Percentiles rank a stretch among this genome's conserved stretches.
These are phyloP conservation scores for Biancaea sappan DNA, from an alignment of 306 rosid species.

Conservation along the genomic window DNA sequence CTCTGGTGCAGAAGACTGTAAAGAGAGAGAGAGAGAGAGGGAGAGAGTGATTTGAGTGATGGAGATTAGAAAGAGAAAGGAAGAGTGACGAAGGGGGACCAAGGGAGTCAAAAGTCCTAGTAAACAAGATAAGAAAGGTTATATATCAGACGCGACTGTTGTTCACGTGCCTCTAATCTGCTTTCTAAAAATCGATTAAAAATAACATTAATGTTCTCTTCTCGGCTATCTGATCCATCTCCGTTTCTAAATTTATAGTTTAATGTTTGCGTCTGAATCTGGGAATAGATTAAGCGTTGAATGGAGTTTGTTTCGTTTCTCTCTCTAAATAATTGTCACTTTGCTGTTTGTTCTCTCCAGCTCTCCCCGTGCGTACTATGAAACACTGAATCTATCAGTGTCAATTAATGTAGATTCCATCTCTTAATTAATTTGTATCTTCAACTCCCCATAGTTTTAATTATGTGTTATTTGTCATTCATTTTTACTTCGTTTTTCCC, in stretches of 20 bases:
- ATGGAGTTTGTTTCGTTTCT: neutral
- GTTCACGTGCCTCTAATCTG: neutral
- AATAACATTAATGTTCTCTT: neutral
- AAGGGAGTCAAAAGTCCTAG: slow-evolving; percentile 1
- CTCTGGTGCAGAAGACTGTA: neutral
- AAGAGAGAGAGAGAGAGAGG: neutral
- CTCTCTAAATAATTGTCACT: slow-evolving; percentile 3
- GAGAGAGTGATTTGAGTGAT: neutral
- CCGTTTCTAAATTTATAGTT: neutral
- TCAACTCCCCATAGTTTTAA: neutral
- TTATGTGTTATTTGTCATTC: neutral
- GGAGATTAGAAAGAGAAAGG: neutral
- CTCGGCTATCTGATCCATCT: neutral
- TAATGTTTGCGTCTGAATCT: neutral
- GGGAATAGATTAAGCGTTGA: neutral
- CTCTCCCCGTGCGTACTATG: slow-evolving; percentile 9
- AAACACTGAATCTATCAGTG: neutral
- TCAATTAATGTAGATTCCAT: slow-evolving; percentile 12
- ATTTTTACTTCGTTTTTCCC: neutral
- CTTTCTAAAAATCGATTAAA: neutral
- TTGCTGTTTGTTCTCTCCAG: slow-evolving; percentile 1
- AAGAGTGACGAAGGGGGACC: slow-evolving; percentile 2
- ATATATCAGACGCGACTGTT: neutral
- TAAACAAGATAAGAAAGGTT: neutral
- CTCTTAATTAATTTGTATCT: slow-evolving; percentile 5